Evolutionary conservation across 768 basidiomycete species (phyloP).

Genomic region (Galerina marginata): DNA sequence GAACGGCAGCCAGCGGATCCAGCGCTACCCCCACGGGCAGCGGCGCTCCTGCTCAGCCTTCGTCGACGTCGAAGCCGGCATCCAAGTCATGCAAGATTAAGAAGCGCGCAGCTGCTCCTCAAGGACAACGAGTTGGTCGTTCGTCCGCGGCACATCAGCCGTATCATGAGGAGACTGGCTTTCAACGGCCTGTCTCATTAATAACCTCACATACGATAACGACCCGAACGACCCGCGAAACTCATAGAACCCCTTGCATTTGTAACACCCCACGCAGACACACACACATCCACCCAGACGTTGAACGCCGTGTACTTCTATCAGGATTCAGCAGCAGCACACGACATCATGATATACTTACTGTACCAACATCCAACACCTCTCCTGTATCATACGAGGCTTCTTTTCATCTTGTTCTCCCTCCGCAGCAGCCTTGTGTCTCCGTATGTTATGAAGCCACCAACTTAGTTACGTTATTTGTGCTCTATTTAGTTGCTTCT

Average conservation of each 20-base stretch:
- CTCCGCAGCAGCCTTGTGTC: background rate
- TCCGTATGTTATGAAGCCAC: slow-evolving; percentile 8
- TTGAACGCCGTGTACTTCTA: slow-evolving; percentile 21
- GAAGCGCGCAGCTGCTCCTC: slow-evolving; percentile 16
- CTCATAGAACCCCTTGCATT: slow-evolving; percentile 10
- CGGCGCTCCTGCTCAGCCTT: slow-evolving; percentile 5
- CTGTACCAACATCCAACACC: slow-evolving; percentile 3
- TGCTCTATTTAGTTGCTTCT: slow-evolving; percentile 13
- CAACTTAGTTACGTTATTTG: slow-evolving; percentile 5
- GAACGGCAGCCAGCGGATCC: slow-evolving; percentile 10
- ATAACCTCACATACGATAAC: background rate
- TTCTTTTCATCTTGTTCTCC: background rate
- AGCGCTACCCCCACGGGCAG: slow-evolving; percentile 1
- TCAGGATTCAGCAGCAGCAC: background rate
- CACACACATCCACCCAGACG: slow-evolving; percentile 8
- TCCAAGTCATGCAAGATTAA: slow-evolving; percentile 26
- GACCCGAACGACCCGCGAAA: background rate
- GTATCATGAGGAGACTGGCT: slow-evolving; percentile 38
- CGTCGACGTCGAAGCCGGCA: slow-evolving; percentile 1
- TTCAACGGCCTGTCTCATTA: slow-evolving; percentile 9
- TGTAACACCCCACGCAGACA: slow-evolving; percentile 1
- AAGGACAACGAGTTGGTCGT: slow-evolving; percentile 14
- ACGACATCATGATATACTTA: background rate
- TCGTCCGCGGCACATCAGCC: slow-evolving; percentile 36
- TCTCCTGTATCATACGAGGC: background rate